Conservation (phyloP, 768 basidiomycete species). For the Tubosaeta brunneosetosa region DNA sequence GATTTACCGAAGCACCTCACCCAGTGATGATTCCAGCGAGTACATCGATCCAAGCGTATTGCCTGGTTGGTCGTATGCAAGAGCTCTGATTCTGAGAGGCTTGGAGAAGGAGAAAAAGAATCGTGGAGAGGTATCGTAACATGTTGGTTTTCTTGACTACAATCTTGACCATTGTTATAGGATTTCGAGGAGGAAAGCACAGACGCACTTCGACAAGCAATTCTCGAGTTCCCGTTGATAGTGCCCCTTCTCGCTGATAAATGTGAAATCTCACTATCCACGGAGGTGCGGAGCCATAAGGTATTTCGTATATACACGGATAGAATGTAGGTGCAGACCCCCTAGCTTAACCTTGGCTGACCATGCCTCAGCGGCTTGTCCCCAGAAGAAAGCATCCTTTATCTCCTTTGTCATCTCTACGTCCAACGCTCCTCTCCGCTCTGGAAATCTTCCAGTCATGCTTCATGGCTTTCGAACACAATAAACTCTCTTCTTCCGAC, state of each 20-base stretch:
- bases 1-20: constrained; percentile 12
- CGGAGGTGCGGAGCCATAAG: constrained; percentile 51
- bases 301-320: constrained; percentile 71
- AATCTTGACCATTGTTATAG: constrained; percentile 28
- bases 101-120: constrained; percentile 42
- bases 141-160: neutral
- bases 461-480: constrained; percentile 68
- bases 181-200: constrained; percentile 53
- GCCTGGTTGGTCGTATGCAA: constrained; percentile 75
- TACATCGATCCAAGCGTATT: constrained; percentile 53
- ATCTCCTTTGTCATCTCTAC: constrained; percentile 87
- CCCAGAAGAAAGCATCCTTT: constrained; percentile 45
- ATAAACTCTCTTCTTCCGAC: constrained; percentile 36
- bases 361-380: constrained; percentile 31
- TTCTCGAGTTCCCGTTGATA: constrained; percentile 74
- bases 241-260: constrained; percentile 84
- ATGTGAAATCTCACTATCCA: constrained; percentile 62
- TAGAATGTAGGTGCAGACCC: constrained; percentile 43
- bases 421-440: constrained; percentile 67
- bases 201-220: constrained; percentile 65
- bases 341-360: constrained; percentile 5
- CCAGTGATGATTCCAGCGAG: constrained; percentile 12
- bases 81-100: constrained; percentile 62
- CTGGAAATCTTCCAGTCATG: constrained; percentile 71
- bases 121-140: constrained; percentile 34